A percentile compares a stretch with the other conserved stretches of the same genome.
These are phyloP conservation scores for Naumovozyma castellii DNA, from an alignment of 805 yeast species.

Conservation along the genomic window DNA sequence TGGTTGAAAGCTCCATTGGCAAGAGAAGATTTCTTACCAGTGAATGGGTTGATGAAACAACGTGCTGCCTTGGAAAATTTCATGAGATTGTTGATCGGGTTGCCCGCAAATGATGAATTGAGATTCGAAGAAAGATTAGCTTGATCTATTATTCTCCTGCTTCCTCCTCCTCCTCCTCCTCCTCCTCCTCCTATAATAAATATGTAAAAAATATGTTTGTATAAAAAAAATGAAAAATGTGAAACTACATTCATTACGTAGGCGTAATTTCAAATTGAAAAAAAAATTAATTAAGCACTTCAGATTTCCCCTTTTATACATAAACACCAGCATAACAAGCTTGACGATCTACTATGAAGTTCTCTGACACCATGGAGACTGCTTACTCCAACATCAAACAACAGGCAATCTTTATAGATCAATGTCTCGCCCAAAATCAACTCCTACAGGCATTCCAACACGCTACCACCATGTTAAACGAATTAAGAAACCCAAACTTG, in stretches of 20 bases:
- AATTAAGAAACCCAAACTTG: conserved; percentile 60
- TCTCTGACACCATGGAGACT: background rate
- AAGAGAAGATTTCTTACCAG: conserved; percentile 81
- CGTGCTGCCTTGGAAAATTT: conserved; percentile 87
- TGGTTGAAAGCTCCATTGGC: conserved; percentile 97
- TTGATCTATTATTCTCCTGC: conserved; percentile 5
- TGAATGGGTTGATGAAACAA: conserved; percentile 92
- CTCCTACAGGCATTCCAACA: conserved; percentile 83
- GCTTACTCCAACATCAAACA: conserved; percentile 39
- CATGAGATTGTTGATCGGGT: conserved; percentile 79
- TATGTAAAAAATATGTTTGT: too few species aligned
- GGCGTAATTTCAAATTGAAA: too few species aligned
- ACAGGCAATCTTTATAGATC: conserved; percentile 66
- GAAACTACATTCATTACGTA: too few species aligned
- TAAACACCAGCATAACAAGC: too few species aligned
- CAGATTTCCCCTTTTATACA: too few species aligned
- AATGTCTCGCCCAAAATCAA: conserved; percentile 55
- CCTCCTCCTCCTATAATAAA: too few species aligned
- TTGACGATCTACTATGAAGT: too few species aligned
- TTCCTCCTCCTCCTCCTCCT: background rate
- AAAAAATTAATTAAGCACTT: too few species aligned
- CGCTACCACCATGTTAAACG: conserved; percentile 71
- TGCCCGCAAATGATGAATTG: conserved; percentile 82
- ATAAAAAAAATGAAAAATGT: too few species aligned
- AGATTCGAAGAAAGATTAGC: conserved; percentile 78